Conservation (phyloP, 495 filamentous ascomycete genomes). For the Chaetomium fimeti region DNA sequence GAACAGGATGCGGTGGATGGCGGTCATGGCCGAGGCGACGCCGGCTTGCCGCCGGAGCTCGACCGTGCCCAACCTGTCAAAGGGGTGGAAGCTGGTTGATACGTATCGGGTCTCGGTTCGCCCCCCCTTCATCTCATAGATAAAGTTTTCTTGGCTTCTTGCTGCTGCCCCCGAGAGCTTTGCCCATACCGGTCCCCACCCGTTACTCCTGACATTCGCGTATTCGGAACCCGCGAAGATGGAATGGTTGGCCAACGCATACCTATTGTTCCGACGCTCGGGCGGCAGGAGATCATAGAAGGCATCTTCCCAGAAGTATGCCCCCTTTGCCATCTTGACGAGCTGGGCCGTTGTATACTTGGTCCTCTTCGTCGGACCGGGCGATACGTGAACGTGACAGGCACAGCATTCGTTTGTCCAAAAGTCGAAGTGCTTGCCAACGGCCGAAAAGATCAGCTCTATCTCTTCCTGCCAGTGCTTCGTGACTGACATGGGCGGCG, state of each 20-base stretch:
- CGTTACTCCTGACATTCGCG: background rate
- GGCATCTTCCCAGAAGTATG: background rate
- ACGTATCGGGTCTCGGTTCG: background rate
- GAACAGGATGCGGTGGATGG: background rate
- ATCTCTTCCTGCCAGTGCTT: background rate
- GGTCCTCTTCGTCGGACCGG: background rate
- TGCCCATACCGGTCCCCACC: background rate
- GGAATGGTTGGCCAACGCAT: background rate
- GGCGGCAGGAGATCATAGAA: background rate
- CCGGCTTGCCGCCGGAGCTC: background rate
- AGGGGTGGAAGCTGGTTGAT: background rate
- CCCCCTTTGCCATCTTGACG: background rate
- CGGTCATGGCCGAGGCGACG: background rate
- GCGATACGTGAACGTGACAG: background rate
- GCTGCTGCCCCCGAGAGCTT: background rate
- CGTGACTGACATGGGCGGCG: background rate
- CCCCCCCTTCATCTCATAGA: background rate
- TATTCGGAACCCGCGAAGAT: background rate
- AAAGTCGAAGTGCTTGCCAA: background rate
- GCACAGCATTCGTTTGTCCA: background rate
- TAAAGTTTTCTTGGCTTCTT: background rate
- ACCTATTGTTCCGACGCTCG: background rate
- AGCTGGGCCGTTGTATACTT: background rate
- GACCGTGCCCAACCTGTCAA: background rate
- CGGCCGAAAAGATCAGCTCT: background rate